Percentiles rank a stretch among this genome's conserved stretches.
Conservation (phyloP, 2,329 filamentous ascomycete species). For the Verticillium klebahnii region DNA sequence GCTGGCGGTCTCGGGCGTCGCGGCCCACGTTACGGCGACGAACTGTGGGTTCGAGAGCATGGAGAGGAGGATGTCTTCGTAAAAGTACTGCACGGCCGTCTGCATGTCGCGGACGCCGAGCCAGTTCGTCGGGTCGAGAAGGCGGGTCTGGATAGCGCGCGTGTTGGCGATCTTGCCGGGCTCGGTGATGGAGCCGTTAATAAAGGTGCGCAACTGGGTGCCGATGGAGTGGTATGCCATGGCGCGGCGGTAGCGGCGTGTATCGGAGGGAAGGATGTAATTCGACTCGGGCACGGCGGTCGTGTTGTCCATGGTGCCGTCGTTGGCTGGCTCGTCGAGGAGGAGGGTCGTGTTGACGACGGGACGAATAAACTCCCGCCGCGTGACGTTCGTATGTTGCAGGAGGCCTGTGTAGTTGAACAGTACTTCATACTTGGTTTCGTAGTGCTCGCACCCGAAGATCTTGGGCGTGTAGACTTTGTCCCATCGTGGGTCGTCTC, state of each 20-base stretch:
- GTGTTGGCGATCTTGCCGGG: slow-evolving; percentile 19
- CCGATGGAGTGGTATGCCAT: slow-evolving; percentile 28
- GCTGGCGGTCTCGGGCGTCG: slow-evolving; percentile 11
- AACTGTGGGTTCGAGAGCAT: slow-evolving; percentile 28
- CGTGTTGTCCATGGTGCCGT: slow-evolving; percentile 28
- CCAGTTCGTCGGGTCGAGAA: slow-evolving; percentile 28
- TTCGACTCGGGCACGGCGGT: slow-evolving; percentile 19
- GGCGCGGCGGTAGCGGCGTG: slow-evolving; percentile 20
- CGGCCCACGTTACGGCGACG: slow-evolving; percentile 25
- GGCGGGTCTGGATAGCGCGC: slow-evolving; percentile 31
- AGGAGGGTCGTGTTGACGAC: slow-evolving; percentile 24
- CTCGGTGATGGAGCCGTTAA: slow-evolving; percentile 24
- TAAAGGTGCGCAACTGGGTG: slow-evolving; percentile 19
- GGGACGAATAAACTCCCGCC: slow-evolving; percentile 15
- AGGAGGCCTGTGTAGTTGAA: slow-evolving; percentile 21
- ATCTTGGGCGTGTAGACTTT: slow-evolving; percentile 25
- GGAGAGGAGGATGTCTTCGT: slow-evolving; percentile 29
- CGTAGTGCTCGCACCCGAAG: slow-evolving; percentile 28
- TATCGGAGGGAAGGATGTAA: slow-evolving; percentile 19
- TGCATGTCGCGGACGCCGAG: slow-evolving; percentile 20
- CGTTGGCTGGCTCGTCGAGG: slow-evolving; percentile 15
- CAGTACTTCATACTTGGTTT: slow-evolving; percentile 23
- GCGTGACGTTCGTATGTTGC: slow-evolving; percentile 17
- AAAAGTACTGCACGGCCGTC: slow-evolving; percentile 19
- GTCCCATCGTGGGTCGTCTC: slow-evolving; percentile 18